Evolutionary conservation across 2,329 filamentous ascomycete genomes (phyloP).

Genomic region (Trichoderma simmonsii): DNA sequence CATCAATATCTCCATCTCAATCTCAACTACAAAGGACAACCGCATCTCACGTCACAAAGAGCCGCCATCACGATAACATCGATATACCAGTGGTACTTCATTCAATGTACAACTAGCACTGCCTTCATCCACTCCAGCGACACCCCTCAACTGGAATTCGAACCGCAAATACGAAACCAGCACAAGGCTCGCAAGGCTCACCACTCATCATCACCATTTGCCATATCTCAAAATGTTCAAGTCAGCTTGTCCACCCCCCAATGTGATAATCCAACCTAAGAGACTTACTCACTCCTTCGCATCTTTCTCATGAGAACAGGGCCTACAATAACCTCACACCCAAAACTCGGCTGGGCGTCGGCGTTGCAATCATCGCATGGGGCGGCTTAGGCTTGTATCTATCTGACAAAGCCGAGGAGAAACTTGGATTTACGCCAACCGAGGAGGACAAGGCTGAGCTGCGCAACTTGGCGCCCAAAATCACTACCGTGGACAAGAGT

Average conservation of each 20-base stretch:
- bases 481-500: conserved; percentile 55
- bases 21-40: not conserved
- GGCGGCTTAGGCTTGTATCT: conserved; percentile 70
- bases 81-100: not conserved
- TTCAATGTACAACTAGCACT: not conserved
- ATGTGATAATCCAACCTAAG: not conserved
- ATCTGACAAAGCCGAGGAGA: conserved; percentile 69
- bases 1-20: not conserved
- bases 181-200: not conserved
- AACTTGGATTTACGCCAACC: conserved; percentile 67
- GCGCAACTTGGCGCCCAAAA: conserved; percentile 57
- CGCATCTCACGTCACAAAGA: not conserved
- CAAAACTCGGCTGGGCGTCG: conserved; percentile 68
- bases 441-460: conserved; percentile 70
- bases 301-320: conserved; percentile 37
- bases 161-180: not conserved
- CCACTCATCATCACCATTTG: not conserved
- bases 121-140: not conserved
- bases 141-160: not conserved
- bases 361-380: conserved; percentile 73
- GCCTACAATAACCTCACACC: conserved; percentile 70
- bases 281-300: not conserved
- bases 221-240: conserved; percentile 14
- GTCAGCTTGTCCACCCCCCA: not conserved
- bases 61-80: not conserved